A percentile compares a stretch with the other conserved stretches of the same genome.
phyloP scores from a whole-genome alignment of 768 basidiomycete genomes.

The Mycena galopus region DNA sequence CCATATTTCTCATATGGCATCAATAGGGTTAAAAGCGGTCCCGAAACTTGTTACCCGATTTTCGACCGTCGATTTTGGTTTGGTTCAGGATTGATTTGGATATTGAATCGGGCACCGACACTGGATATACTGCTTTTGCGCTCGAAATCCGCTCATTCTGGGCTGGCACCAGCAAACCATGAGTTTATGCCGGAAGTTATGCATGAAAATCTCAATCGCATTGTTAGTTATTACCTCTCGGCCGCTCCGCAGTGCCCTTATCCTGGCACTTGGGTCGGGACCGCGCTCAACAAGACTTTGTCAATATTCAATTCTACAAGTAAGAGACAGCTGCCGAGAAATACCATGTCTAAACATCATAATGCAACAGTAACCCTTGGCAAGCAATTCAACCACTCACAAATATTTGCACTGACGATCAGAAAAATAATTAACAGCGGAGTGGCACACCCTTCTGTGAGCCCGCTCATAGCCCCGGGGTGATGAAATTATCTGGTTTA shows the following conservation, averaged over 20 bases:
- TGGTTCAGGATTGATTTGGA: background rate
- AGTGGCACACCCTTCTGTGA: background rate
- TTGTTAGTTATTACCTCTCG: background rate
- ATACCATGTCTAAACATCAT: background rate
- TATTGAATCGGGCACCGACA: too few relatives aligned
- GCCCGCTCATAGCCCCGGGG: background rate
- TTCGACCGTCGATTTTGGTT: background rate
- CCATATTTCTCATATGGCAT: too few relatives aligned
- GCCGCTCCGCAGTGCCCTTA: background rate
- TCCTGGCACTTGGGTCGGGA: too few relatives aligned
- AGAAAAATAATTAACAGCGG: background rate
- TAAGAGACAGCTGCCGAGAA: background rate
- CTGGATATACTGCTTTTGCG: too few relatives aligned
- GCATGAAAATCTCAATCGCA: background rate
- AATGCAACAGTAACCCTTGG: background rate
- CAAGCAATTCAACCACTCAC: background rate
- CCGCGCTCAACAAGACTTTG: too few relatives aligned
- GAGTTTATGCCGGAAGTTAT: background rate
- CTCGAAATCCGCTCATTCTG: background rate
- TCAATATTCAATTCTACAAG: too few relatives aligned
- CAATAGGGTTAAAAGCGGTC: too few relatives aligned
- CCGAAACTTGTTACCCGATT: too few relatives aligned
- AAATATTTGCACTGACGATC: background rate
- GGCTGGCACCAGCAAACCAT: background rate
- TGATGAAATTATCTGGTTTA: conserved; percentile 16